phyloP scores from a whole-genome alignment of 1,284 basidiomycete genomes.

The Fomitopsis palustris region DNA sequence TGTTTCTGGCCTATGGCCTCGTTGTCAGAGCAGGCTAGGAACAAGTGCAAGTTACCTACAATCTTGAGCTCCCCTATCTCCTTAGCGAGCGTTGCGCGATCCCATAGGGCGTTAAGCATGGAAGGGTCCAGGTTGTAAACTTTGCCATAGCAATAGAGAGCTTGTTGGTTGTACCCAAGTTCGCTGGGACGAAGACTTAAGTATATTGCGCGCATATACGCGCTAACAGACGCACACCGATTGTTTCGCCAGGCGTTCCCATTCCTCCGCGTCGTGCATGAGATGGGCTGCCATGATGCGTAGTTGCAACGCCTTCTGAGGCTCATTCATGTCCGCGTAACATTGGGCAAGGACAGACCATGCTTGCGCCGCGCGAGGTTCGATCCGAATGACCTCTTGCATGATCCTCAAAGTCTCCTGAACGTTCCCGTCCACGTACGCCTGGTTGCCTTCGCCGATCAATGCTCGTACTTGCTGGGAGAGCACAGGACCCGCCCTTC shows the following conservation, averaged over 20 bases:
- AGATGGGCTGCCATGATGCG: constrained; percentile 91
- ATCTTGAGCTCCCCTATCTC: constrained; percentile 70
- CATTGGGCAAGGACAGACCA: constrained; percentile 88
- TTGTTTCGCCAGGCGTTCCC: constrained; percentile 77
- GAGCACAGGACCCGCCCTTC: constrained; percentile 51
- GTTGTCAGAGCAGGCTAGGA: not conserved
- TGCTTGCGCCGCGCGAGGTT: constrained; percentile 79
- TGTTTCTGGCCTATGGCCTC: constrained; percentile 61
- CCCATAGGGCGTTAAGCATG: constrained; percentile 88
- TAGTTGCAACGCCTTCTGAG: constrained; percentile 75
- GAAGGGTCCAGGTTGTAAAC: constrained; percentile 75
- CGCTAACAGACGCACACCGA: constrained; percentile 54
- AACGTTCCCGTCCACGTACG: constrained; percentile 74
- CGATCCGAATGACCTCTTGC: constrained; percentile 91
- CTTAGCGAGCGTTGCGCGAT: constrained; percentile 81
- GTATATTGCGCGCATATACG: not conserved
- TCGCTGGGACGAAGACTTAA: constrained; percentile 39
- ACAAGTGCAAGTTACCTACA: constrained; percentile 33
- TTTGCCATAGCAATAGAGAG: constrained; percentile 90
- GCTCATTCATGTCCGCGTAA: constrained; percentile 67
- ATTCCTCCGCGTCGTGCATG: constrained; percentile 80
- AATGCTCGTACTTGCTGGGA: constrained; percentile 81
- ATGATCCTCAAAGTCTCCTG: constrained; percentile 75
- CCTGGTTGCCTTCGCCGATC: constrained; percentile 86
- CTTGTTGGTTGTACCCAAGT: constrained; percentile 76